phyloP scores from a whole-genome alignment of 2,329 filamentous ascomycete genomes.

The Ascochyta viciae-villosae region DNA sequence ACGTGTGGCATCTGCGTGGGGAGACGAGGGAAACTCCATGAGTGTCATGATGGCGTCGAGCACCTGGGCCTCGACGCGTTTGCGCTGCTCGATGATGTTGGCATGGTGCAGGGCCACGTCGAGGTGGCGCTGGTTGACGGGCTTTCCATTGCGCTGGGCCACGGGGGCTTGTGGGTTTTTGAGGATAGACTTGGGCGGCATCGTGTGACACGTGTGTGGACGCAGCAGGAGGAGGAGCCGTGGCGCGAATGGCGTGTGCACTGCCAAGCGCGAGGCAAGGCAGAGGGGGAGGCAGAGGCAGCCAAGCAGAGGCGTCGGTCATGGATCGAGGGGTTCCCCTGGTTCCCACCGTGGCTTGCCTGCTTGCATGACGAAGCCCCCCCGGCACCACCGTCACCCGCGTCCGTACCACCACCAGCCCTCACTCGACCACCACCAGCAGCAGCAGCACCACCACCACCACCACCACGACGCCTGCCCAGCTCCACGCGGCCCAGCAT shows the following conservation, averaged over 20 bases:
- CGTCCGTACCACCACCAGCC: slow-evolving; percentile 19
- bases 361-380: slow-evolving; percentile 15
- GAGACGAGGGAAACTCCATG: slow-evolving; percentile 66
- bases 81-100: slow-evolving; percentile 79
- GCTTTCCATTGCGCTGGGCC: slow-evolving; percentile 32
- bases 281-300: too few species aligned
- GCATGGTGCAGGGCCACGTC: slow-evolving; percentile 83
- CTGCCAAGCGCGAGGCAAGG: not conserved
- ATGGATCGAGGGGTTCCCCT: slow-evolving; percentile 21
- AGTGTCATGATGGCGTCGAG: slow-evolving; percentile 75
- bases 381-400: slow-evolving; percentile 22
- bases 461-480: slow-evolving; percentile 20
- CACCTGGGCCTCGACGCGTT: slow-evolving; percentile 77
- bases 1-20: slow-evolving; percentile 57
- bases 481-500: slow-evolving; percentile 20
- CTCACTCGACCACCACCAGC: slow-evolving; percentile 16
- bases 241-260: not conserved
- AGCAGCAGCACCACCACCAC: slow-evolving; percentile 2
- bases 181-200: slow-evolving; percentile 56
- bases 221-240: not conserved
- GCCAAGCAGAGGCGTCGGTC: not conserved
- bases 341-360: not conserved
- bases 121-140: slow-evolving; percentile 52
- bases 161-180: slow-evolving; percentile 47
- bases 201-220: slow-evolving; percentile 11